Base-by-base conservation (phyloP, 2,329 filamentous ascomycete species). In the Gnomoniopsis smithogilvyi region DNA sequence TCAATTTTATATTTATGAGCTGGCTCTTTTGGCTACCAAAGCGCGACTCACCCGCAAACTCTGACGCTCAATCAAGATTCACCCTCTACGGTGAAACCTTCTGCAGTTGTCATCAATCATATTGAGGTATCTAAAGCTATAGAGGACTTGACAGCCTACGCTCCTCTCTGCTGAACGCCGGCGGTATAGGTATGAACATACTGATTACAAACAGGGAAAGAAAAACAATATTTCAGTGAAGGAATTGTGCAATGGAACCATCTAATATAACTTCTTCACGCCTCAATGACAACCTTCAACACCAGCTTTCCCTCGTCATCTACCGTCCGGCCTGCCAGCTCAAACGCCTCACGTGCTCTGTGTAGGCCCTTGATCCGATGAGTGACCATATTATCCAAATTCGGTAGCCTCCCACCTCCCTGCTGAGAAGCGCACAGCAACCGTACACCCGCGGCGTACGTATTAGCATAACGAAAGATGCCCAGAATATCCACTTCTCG, bases 401-500 rank as follows among this genome's bases (percentile, higher is more conserved):
- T 83, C 0, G 88, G 88, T 21, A 89, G 76, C 2, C 70, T 17
- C 14, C 48, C 34, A 24, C 36, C n/a, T 34, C 38, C 72, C 43
- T 72, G 68, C 26, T 70, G 71, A 61, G 76, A 72, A 66, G 81
- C 68, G 76, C 81, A 72, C 71, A 87, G 73, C 71, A 87, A 69
- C 45, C 78, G 78, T 60, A 92, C 88, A n/a, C 88, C 89, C 0
- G 84, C 87, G 4, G 83, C 79, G 67, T 92, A 92, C 0, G 88
- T 90, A 71, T 91, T 90, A 21, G 87, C 87, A 66, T 92, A 92
- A 51, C 89, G 81, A 74, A 92, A 92, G 33, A 91, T 86, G 36
- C 89, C 89, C n/a, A 91, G 74, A 34, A 92, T 87, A 68, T 92
- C 89, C 47, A 92, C 86, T 73, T 93, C 90, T 41, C 88, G 82